These are phyloP conservation scores for Bodo saltans DNA, from an alignment of 78 protist species.

Conservation along the genomic window DNA sequence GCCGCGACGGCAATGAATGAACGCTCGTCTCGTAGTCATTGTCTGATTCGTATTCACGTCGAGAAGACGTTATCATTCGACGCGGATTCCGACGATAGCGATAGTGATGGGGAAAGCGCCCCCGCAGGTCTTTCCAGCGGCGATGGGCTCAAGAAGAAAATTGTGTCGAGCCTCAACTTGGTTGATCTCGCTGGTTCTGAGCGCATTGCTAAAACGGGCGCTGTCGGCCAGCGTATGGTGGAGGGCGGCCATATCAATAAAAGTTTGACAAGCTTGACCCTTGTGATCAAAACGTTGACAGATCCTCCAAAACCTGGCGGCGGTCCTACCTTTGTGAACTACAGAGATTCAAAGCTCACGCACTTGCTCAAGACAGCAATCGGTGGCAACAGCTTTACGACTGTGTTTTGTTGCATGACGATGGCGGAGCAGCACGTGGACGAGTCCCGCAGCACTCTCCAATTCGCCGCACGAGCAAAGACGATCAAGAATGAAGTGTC, in stretches of 20 bases:
- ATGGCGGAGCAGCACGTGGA: constrained; percentile 4
- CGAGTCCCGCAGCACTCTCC: constrained; percentile 32
- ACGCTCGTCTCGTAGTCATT: constrained; percentile 59
- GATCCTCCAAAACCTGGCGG: neutral
- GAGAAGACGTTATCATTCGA: neutral
- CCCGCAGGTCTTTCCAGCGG: neutral
- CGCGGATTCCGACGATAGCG: neutral
- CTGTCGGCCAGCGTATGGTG: constrained; percentile 18
- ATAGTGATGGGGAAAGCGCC: neutral
- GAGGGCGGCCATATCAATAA: constrained; percentile 89
- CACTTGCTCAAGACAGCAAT: constrained; percentile 16
- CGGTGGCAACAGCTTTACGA: constrained; percentile 35
- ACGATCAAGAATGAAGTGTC: neutral
- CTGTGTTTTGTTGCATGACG: constrained; percentile 1
- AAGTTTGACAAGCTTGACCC: constrained; percentile 79
- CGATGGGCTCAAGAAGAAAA: neutral
- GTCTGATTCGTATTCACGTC: constrained; percentile 46
- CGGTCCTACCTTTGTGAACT: neutral
- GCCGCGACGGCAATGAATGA: constrained; percentile 74
- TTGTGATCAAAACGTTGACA: constrained; percentile 78
- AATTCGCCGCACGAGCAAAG: constrained; percentile 25
- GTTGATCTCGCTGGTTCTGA: constrained; percentile 96
- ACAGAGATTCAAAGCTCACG: constrained; percentile 50
- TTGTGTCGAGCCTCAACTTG: constrained; percentile 69
- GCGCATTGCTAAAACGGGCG: constrained; percentile 74